Evolutionary conservation across 2,329 filamentous ascomycete genomes (phyloP).

Genomic region (Calonectria crousiana): DNA sequence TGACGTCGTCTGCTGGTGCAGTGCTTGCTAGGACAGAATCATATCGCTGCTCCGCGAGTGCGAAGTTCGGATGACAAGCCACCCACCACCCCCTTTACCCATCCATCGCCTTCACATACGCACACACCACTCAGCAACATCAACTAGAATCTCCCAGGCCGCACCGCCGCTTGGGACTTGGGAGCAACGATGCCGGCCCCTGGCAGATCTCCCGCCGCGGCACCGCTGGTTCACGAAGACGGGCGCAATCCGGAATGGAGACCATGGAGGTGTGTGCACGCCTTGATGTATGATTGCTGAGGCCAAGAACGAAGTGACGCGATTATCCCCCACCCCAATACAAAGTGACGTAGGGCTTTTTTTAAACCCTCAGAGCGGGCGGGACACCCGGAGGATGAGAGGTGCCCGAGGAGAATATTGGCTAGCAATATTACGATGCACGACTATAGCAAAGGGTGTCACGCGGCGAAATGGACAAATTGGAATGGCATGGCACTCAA

Average conservation of each 20-base stretch:
- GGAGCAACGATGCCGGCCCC: neutral
- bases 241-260: neutral
- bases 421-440: slow-evolving; percentile 18
- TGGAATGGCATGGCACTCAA: slow-evolving; percentile 14
- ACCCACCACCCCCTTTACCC: neutral
- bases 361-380: slow-evolving; percentile 18
- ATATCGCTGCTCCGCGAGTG: neutral
- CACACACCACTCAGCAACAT: neutral
- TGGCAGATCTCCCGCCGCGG: slow-evolving; percentile 10
- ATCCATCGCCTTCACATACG: neutral
- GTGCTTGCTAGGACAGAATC: slow-evolving; percentile 10
- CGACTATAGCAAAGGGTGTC: slow-evolving; percentile 20
- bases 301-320: slow-evolving; percentile 18
- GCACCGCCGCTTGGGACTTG: neutral
- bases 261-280: neutral
- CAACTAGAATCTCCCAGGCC: neutral
- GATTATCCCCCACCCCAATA: slow-evolving; percentile 24
- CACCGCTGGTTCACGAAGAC: neutral
- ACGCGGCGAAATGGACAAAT: slow-evolving; percentile 26
- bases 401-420: slow-evolving; percentile 14
- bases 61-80: slow-evolving; percentile 20
- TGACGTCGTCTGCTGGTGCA: slow-evolving; percentile 12
- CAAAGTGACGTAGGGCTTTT: slow-evolving; percentile 42
- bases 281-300: neutral
- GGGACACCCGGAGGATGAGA: slow-evolving; percentile 26